Percentiles rank a stretch among this genome's conserved stretches.
phyloP scores from a whole-genome alignment of 192 early-diverging fungal species.

The Entomortierella beljakovae region DNA sequence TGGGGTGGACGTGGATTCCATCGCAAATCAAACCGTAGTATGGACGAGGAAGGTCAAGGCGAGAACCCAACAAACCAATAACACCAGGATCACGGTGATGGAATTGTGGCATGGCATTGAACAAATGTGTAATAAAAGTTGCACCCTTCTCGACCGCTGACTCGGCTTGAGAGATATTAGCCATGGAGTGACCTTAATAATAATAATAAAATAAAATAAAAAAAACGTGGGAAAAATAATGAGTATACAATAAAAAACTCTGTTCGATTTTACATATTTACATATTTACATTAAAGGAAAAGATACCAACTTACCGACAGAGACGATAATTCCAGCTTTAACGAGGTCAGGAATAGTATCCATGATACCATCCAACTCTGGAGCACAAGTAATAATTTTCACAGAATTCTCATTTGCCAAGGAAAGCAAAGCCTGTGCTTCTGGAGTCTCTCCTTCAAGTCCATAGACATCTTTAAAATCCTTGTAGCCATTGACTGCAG shows the following conservation, averaged over 20 bases:
- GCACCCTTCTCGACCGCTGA: constrained; percentile 71
- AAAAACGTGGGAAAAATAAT: background rate
- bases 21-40: constrained; percentile 90
- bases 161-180: constrained; percentile 71
- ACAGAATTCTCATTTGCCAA: constrained; percentile 64
- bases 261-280: background rate
- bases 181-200: constrained; percentile 70
- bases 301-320: constrained; percentile 58
- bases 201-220: background rate
- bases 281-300: background rate
- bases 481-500: constrained; percentile 67
- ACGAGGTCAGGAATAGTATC: constrained; percentile 74
- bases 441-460: constrained; percentile 56
- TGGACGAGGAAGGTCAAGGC: constrained; percentile 66
- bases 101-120: constrained; percentile 90
- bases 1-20: constrained; percentile 85
- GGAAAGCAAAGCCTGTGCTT: constrained; percentile 23
- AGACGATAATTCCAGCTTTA: constrained; percentile 72
- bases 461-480: constrained; percentile 83
- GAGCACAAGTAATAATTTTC: constrained; percentile 81
- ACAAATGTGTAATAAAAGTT: constrained; percentile 83
- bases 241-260: background rate
- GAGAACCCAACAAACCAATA: constrained; percentile 79
- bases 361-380: constrained; percentile 80
- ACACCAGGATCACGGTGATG: constrained; percentile 90